These are phyloP conservation scores for Beta corolliflora DNA, from an alignment of 179 eudicot species.

Conservation along the genomic window DNA sequence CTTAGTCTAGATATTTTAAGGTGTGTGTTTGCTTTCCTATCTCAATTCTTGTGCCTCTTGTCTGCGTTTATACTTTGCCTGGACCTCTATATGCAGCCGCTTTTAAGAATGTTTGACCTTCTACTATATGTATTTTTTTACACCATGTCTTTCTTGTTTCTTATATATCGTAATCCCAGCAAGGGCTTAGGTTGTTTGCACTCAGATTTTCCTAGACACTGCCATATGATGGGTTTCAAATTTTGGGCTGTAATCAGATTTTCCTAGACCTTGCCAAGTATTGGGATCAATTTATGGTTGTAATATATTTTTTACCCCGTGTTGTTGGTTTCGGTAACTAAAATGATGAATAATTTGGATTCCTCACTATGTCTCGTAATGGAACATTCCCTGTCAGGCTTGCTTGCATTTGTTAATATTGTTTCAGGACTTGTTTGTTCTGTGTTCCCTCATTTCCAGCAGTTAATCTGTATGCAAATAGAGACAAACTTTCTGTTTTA, in stretches of 20 bases:
- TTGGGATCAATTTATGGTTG: not conserved
- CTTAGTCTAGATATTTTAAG: not conserved
- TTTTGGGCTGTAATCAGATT: not conserved
- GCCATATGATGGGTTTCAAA: not conserved
- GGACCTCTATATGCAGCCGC: not conserved
- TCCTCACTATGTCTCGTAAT: not conserved
- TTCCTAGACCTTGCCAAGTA: not conserved
- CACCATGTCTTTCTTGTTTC: not conserved
- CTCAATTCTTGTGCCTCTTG: not conserved
- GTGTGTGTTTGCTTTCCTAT: not conserved
- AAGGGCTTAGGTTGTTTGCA: not conserved
- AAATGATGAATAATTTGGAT: not conserved
- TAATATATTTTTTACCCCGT: not conserved
- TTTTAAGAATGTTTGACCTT: not conserved
- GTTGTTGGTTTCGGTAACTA: not conserved
- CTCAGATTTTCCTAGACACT: not conserved
- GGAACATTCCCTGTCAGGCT: too few relatives aligned
- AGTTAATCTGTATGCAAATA: not conserved
- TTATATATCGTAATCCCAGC: not conserved
- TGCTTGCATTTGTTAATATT: not conserved
- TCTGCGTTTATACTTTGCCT: not conserved
- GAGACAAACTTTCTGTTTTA: too few relatives aligned
- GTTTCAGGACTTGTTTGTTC: not conserved
- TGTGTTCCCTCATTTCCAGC: not conserved
- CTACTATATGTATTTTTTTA: not conserved